phyloP scores from a whole-genome alignment of 768 basidiomycete species.

The Boletus barrowsii region DNA sequence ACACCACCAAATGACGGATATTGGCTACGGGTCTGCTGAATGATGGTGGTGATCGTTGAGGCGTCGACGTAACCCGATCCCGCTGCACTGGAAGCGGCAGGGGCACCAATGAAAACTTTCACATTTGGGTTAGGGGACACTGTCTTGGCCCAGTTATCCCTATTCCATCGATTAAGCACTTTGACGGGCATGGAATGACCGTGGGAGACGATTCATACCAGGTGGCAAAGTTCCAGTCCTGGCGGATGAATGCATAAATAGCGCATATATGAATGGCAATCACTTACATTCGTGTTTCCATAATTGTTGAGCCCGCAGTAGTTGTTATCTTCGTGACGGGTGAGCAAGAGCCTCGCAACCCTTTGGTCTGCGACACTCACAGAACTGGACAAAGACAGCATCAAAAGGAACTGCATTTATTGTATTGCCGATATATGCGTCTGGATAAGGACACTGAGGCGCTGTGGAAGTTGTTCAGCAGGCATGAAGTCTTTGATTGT shows the following conservation, averaged over 20 bases:
- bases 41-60: conserved; percentile 34
- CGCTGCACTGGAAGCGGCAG: conserved; percentile 42
- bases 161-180: conserved; percentile 16
- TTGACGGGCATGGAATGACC: background rate
- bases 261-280: background rate
- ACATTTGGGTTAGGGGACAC: conserved; percentile 44
- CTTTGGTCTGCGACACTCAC: conserved; percentile 13
- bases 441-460: conserved; percentile 48
- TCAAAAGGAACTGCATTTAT: conserved; percentile 45
- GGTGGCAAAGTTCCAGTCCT: conserved; percentile 49
- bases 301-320: conserved; percentile 44
- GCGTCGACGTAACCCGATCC: conserved; percentile 43
- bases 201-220: conserved; percentile 31
- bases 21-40: conserved; percentile 31
- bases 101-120: conserved; percentile 50
- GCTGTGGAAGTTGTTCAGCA: conserved; percentile 13
- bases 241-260: background rate
- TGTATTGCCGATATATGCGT: conserved; percentile 42
- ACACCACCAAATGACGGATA: conserved; percentile 49
- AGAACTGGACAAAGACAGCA: conserved; percentile 52
- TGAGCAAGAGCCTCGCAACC: background rate
- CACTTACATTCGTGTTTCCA: conserved; percentile 41
- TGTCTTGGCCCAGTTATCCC: conserved; percentile 48
- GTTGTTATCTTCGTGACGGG: conserved; percentile 41
- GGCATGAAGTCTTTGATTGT: background rate